Evolutionary conservation across 495 filamentous ascomycete species (phyloP).

Genomic region (Thozetella sp.): DNA sequence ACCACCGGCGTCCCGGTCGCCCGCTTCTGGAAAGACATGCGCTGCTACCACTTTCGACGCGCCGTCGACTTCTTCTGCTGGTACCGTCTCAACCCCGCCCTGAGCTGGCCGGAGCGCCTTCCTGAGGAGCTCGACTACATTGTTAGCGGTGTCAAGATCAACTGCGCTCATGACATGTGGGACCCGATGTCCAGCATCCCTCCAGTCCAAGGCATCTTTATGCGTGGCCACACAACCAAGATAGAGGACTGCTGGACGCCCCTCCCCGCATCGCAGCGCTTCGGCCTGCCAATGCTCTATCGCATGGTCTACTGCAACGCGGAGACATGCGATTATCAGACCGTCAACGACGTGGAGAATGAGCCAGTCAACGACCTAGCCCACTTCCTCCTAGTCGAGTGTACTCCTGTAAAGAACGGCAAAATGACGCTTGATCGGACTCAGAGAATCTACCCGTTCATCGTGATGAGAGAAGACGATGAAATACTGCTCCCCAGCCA

Average conservation of each 20-base stretch:
- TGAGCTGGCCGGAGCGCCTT: not conserved
- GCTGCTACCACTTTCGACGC: not conserved
- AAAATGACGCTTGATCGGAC: too few species aligned
- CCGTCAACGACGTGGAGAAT: too few species aligned
- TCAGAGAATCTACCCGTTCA: too few species aligned
- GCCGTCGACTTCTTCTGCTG: not conserved
- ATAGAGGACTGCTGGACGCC: not conserved
- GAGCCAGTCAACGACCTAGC: not conserved
- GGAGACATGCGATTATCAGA: too few species aligned
- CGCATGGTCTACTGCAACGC: not conserved
- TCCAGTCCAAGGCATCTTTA: not conserved
- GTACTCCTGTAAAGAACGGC: too few species aligned
- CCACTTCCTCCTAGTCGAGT: not conserved
- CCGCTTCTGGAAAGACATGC: not conserved
- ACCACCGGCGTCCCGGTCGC: not conserved
- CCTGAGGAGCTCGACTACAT: not conserved
- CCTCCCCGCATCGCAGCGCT: not conserved
- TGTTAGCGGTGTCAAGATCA: not conserved
- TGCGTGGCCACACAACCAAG: not conserved
- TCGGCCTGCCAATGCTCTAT: not conserved
- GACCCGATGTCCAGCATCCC: not conserved
- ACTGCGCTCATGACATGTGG: not conserved
- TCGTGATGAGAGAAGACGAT: too few species aligned
- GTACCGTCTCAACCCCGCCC: not conserved
- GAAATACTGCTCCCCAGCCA: too few species aligned